Conservation (phyloP, 108 stramenopile species). For the Conticribra guillardii region DNA sequence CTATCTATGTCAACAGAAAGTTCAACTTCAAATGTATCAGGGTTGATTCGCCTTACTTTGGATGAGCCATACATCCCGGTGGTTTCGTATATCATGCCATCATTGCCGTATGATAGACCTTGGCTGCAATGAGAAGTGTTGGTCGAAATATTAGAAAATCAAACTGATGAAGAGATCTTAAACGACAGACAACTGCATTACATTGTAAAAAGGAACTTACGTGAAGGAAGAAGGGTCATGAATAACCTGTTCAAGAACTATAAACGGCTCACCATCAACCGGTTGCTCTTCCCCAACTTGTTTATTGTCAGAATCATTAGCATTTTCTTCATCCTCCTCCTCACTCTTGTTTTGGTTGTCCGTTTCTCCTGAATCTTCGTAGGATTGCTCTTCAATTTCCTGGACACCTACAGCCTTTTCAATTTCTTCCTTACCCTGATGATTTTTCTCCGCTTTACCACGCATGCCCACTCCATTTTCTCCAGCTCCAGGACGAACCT, state of each 20-base stretch:
- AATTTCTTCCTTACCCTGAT: not conserved
- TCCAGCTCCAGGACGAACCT: not conserved
- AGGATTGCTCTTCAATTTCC: not conserved
- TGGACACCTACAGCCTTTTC: too few relatives aligned
- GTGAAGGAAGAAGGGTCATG: slow-evolving; percentile 73
- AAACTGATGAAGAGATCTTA: slow-evolving; percentile 3
- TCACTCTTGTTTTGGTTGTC: not conserved
- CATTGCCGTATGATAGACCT: slow-evolving; percentile 74
- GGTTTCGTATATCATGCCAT: slow-evolving; percentile 74
- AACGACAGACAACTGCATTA: not conserved
- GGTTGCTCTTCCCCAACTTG: too few relatives aligned
- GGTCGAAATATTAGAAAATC: not conserved
- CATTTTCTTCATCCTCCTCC: not conserved
- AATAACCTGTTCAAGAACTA: slow-evolving; percentile 58
- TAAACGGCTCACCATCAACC: too few relatives aligned
- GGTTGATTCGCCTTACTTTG: slow-evolving; percentile 67
- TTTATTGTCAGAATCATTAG: slow-evolving; percentile 37
- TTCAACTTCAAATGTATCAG: slow-evolving; percentile 60
- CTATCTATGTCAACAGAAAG: slow-evolving; percentile 48
- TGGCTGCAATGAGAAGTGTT: slow-evolving; percentile 45
- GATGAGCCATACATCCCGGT: slow-evolving; percentile 74
- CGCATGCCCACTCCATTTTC: not conserved
- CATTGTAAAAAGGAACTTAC: slow-evolving; percentile 39
- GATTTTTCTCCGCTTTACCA: not conserved
- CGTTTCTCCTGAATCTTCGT: not conserved